Base-by-base conservation (phyloP, 75 land plant genomes). In the Sequoiadendron giganteum region DNA sequence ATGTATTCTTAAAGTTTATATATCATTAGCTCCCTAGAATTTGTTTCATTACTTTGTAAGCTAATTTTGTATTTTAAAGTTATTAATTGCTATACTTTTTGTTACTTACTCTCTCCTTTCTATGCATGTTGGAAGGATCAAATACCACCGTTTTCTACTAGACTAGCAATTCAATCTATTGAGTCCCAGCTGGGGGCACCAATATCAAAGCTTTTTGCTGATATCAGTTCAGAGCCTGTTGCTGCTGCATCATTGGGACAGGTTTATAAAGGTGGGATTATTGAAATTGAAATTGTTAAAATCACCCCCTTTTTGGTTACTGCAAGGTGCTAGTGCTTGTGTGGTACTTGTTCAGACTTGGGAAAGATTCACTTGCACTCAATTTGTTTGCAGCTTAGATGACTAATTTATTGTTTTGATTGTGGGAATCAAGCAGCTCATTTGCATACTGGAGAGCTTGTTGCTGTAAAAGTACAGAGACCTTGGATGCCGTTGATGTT, bases 221-320 rank as follows among this genome's bases (percentile, higher is more conserved):
- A 97, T 85, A 97, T 98, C 30, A 95, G 96, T 83, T 83, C 89
- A 76, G 92, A 97, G 86, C 99, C 99, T 70, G 87, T 98, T 82
- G 99, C 99, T 54, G 99, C 99, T 73, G 99, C 99, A 85, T 98
- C 99, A 13, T 90, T 97, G 81, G 99, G 99, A 58, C 99, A 98
- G 89, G 99, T 98, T 34, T 98, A 98, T 88, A 98, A 96, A 97
- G 99, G 99, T 98, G 88, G 83, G 45, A 42, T 43, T 49, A 54
- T 32, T 32, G 10, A 56, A 49, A 49, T 32, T 32, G 19, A 73
- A n/a, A 88, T 86, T 39, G 38, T 85, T 45, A 9, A 45, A 65
- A 86, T 10, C 48, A 75, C 25, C 85, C 86, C 45, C 3, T 85
- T 43, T 21, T 80, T 30, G 14, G 11, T 73, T 30, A 45, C 28